Conservation (phyloP, 768 basidiomycete genomes). For the Serendipita vermifera region DNA sequence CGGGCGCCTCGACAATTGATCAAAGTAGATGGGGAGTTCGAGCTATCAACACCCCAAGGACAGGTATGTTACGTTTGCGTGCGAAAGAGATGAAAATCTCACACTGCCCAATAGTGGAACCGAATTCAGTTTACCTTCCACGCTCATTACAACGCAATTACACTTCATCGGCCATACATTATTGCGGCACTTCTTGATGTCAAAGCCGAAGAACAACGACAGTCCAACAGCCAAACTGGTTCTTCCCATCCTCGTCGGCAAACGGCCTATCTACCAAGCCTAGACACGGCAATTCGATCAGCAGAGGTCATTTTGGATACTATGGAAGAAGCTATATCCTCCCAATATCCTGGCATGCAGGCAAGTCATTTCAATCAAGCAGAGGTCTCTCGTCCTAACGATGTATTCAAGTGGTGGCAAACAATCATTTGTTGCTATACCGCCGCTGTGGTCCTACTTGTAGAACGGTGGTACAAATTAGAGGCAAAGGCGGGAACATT, state of each 20-base stretch:
- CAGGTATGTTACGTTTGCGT: neutral
- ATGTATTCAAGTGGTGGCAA: conserved; percentile 6
- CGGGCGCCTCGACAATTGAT: neutral
- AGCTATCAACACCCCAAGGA: neutral
- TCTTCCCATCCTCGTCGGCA: too few relatives aligned
- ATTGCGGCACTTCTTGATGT: neutral
- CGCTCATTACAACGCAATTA: neutral
- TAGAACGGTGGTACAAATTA: neutral
- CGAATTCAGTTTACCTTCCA: neutral
- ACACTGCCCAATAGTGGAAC: neutral
- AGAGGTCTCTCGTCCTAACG: too few relatives aligned
- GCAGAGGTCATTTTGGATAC: conserved; percentile 1
- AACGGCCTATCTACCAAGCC: too few relatives aligned
- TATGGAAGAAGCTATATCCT: neutral
- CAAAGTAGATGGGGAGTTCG: neutral
- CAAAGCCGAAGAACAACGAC: neutral
- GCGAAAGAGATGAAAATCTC: neutral
- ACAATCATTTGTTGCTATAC: neutral
- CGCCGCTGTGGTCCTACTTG: neutral
- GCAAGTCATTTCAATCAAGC: too few relatives aligned
- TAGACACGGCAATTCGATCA: neutral
- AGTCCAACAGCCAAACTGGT: too few relatives aligned
- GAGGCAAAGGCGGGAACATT: conserved; percentile 2
- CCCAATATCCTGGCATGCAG: neutral
- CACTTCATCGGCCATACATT: neutral